Evolutionary conservation across 352 stramenopile genomes (phyloP), one percentile per base, ranked within the genome.

Genomic region (Phytophthora aleatoria): DNA sequence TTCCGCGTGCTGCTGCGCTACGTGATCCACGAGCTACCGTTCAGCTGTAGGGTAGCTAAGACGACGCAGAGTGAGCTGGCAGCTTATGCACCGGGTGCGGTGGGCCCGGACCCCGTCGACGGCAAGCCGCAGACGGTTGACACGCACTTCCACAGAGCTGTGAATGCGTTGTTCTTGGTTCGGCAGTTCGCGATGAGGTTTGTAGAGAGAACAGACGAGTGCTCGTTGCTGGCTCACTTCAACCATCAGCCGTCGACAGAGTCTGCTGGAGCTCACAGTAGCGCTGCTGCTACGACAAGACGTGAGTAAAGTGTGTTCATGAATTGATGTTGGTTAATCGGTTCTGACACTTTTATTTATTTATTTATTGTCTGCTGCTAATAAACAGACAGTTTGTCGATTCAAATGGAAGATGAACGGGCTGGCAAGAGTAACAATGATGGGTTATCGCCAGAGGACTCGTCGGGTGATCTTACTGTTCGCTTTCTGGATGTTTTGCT

Each of bases 81-180:
- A 16, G 69, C 60, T 31, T 76, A 85, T 38, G 73, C 69, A 12
- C 64, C 70, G 5, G 54, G 56, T 33, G 65, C 47, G 0, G 59
- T 47, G 41, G 39, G 31, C 2, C 42, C 39, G 0, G 59, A 73
- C 9, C 24, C 44, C 0, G 31, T 67, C 7, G 64, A 82, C 44
- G 57, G 42, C 11, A 84, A 76, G 51, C 76, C 72, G 45, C 71
- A 77, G 35, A 75, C 44, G 8, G 70, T 85, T 1, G 77, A 85
- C 43, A 74, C 50, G 16, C 67, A 88, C 48, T 50, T 90, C 47
- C 51, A 77, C 9, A 67, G 87, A 67, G 65, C 77, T n/a, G 49
- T 86, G 20, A 94, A 94, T 28, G 79, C 84, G 44, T 67, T 93
- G 30, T 90, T 90, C 44, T 68, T 94, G 48, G 78, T 90, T 57